Base-by-base conservation (phyloP, 2,329 filamentous ascomycete species). In the Ploettnerulaceae sp. region DNA sequence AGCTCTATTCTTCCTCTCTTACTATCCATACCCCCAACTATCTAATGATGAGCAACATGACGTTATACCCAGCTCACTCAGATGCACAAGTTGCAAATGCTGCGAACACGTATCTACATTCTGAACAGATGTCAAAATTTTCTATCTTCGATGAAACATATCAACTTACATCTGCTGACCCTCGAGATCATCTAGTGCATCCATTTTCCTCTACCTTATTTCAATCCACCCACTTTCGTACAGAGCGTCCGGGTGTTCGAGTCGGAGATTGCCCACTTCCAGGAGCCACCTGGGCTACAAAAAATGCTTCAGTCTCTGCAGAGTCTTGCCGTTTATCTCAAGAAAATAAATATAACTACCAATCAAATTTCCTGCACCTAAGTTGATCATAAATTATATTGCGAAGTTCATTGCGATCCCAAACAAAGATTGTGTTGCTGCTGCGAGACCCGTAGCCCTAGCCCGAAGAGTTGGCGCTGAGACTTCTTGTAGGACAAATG, bases 61-160 rank as follows among this genome's bases (percentile, higher is more conserved):
- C 87, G 88, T 90, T 90, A 91, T 79, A 91, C 91, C 89, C 90
- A 96, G 90, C 90, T 96, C 91, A 96, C 90, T 95, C 88, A 87
- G 86, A 97, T 84, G 84, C 87, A 78, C 72, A 72, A 77, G 73
- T 71, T 81, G 86, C 81, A 81, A 72, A 82, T 95, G 89, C 86
- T 89, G 88, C 83, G 83, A 93, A 94, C 71, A 74, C 89, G 84
- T 79, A 70, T 75, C 70, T 68, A 68, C 65, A 62, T 70, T 68
- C 70, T 74, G 69, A 71, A 57, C 34, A 49, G 15, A 41, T 12
- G 7, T 18, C 17, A 36, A 22, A 3, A 14, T 8, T 20, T 5
- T 17, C 1, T 18, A 2, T 21, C 21, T 14, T 1, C 6, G 31
- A 33, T 14, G 22, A 9, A 26, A 20, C 5, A n/a, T 17, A 1